Evolutionary conservation across 805 yeast species (phyloP), one percentile per base, ranked within the genome.

Genomic region (Isabelozyma rhagii): DNA sequence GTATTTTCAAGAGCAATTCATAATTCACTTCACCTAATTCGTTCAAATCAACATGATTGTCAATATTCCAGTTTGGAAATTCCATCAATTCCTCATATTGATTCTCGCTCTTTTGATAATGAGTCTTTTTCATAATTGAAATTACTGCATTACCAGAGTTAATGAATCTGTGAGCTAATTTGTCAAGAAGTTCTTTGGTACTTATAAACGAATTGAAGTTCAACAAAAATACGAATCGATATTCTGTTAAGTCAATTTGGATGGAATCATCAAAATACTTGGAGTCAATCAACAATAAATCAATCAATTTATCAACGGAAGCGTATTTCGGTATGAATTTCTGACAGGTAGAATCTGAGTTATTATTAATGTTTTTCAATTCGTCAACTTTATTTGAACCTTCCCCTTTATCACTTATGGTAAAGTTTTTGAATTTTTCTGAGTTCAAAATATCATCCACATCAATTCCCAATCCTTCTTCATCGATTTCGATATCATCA

Each of bases 281-380:
- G 80, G 85, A 17, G 87, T 93, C 63, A 80, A 75, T 59, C 5
- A 93, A 90, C 46, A 93, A 68, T 18, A 92, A 76, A 65, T 93
- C 97, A 48, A 91, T 76, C 57, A 93, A 75, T 56, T 83, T 82
- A 42, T 89, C 94, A 49, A 89, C 67, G 1, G 88, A 78, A 1
- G 94, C 94, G 56, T 59, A 67, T 46, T 70, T 68, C 3, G 77
- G 77, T 36, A 72, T 64, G 50, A 58, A 67, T 43, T 54, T 59
- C n/a, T 31, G 36, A 6, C 10, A 5, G 38, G 49, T 50, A 47
- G 53, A 21, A 53, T 56, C 15, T 41, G 36, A 17, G 11, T 10
- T 14, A n/a, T 39, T 28, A 21, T 58, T 41, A 1, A 63, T 56
- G 27, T 57, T 29, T n/a, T 41, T 43, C n/a, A 6, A 15, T 18